Evolutionary conservation across 208 protist species (phyloP).

Genomic region (Angomonas ambiguus): DNA sequence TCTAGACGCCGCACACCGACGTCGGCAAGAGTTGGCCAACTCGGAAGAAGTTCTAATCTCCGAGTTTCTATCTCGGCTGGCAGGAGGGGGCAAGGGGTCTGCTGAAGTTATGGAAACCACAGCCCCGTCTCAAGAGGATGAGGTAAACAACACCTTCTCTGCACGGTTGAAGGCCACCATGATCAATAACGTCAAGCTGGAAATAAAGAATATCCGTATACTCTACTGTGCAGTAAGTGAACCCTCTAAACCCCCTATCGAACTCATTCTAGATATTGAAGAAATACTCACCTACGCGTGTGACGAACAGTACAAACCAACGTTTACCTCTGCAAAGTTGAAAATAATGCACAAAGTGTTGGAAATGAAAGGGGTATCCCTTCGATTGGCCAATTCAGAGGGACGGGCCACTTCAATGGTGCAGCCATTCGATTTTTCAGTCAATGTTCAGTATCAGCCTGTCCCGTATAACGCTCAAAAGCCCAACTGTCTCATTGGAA

Average conservation of each 20-base stretch:
- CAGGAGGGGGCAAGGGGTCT: constrained; percentile 2
- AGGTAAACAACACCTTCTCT: constrained; percentile 49
- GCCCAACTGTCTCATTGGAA: constrained; percentile 21
- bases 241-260: neutral
- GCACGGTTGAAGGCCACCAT: constrained; percentile 72
- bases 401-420: constrained; percentile 10
- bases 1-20: constrained; percentile 37
- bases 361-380: constrained; percentile 34
- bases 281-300: constrained; percentile 49
- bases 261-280: constrained; percentile 22
- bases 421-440: constrained; percentile 18
- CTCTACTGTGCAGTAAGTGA: constrained; percentile 29
- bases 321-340: constrained; percentile 30
- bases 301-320: constrained; percentile 43
- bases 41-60: constrained; percentile 40
- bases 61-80: constrained; percentile 12
- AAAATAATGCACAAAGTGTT: constrained; percentile 53
- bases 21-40: constrained; percentile 35
- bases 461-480: constrained; percentile 25
- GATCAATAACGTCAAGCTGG: constrained; percentile 72
- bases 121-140: constrained; percentile 8
- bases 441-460: constrained; percentile 43
- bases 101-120: constrained; percentile 3
- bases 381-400: constrained; percentile 16
- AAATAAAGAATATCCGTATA: constrained; percentile 44